Base-by-base conservation (phyloP, 495 filamentous ascomycete species). In the Podospora sp. region DNA sequence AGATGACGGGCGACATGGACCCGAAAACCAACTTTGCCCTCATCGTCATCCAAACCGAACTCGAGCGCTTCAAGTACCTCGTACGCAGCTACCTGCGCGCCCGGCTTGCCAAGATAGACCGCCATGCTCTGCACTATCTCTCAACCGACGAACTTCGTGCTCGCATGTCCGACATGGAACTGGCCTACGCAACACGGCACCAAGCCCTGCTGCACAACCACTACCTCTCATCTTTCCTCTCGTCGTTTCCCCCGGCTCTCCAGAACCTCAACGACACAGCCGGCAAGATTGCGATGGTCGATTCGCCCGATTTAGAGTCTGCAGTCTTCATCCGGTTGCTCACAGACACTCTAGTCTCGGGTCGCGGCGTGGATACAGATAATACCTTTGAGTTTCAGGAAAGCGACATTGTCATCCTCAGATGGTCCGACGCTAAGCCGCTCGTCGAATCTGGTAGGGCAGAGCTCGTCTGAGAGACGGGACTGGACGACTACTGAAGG, bases 1-100 rank as follows among this genome's bases (percentile, higher is more conserved):
- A 88, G 66, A 86, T 92, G 78, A 92, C 90, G 49, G 90, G 87
- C 65, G 86, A 89, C 70, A 85, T 93, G 83, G 92, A 95, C 72
- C 89, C 93, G 12, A 93, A 89, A 72, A 88, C 91, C 64, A 97
- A 96, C 77, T 96, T 99, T 75, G 87, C 85, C 68, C 89, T 98
- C 70, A 96, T 97, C 56, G 90, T 99, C 68, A 88, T 97, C 64
- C 95, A 99, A 82, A 98, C 96, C 26, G 95, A 99, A 82, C 88
- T 98, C 59, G 91, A 97, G 77, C 83, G 95, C 49, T 94, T 90
- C 77, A 96, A 96, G 81, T 98, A 90, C 74, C 83, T 98, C 40
- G 83, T 97, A 40, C 88, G 95, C 65, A 90, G 88, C n/a, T 89
- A 92, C 67, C 82, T 98, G 51, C 86, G 95, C 57, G 86, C 90